Percentiles rank a stretch among this genome's conserved stretches.
These are phyloP conservation scores for Acanthamoeba quina DNA, from an alignment of 208 protist genomes.

Conservation along the genomic window DNA sequence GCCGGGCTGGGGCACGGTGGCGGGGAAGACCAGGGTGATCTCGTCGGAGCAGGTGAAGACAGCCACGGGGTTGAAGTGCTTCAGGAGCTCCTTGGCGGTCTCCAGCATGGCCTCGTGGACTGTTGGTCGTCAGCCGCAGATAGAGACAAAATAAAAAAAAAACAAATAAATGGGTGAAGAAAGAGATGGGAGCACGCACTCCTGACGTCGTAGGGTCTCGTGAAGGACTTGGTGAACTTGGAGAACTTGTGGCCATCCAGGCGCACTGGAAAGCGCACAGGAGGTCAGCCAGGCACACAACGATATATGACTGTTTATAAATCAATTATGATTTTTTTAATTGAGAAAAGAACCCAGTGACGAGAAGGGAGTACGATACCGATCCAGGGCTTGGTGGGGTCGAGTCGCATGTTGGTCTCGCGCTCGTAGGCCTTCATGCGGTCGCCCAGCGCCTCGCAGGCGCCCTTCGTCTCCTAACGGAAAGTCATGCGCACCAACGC, in stretches of 20 bases:
- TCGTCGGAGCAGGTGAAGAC: constrained; percentile 83
- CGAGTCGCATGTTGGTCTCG: constrained; percentile 12
- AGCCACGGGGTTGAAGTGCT: constrained; percentile 71
- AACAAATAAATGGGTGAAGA: not conserved
- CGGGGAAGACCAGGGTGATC: constrained; percentile 83
- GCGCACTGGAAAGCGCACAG: not conserved
- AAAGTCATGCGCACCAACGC: too few species aligned
- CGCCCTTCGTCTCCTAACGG: not conserved
- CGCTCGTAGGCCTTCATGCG: constrained; percentile 83
- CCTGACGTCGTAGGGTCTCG: constrained; percentile 78
- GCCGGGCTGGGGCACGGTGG: not conserved
- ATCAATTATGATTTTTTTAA: too few species aligned
- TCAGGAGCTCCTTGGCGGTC: constrained; percentile 77
- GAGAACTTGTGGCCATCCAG: constrained; percentile 84
- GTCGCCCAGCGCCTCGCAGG: constrained; percentile 72
- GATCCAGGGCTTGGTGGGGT: constrained; percentile 69
- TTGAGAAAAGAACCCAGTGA: not conserved
- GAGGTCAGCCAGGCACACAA: not conserved
- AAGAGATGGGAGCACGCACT: constrained; percentile 44
- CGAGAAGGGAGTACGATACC: not conserved
- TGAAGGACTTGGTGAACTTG: constrained; percentile 81
- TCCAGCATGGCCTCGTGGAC: constrained; percentile 84
- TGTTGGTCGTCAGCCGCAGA: not conserved
- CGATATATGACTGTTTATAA: too few species aligned
- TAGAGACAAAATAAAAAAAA: too few species aligned